Base-by-base conservation (phyloP, 495 filamentous ascomycete genomes). In the Penicillium lividum region DNA sequence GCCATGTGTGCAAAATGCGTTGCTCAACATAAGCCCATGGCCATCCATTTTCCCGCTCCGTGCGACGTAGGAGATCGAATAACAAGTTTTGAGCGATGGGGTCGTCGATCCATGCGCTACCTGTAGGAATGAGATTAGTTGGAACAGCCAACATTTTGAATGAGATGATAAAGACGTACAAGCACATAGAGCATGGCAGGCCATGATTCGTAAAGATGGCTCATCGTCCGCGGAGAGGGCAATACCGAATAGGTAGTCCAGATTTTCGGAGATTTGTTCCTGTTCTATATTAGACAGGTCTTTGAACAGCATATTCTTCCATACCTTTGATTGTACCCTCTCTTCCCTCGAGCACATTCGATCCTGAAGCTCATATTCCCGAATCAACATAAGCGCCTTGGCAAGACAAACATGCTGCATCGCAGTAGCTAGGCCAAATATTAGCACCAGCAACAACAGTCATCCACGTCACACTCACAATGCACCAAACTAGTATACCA, bases 341-440 rank as follows among this genome's bases (percentile, higher is more conserved):
- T 63, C 59, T 13, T 63, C 65, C 10, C 51, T 42, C 8, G 59
- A 40, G 18, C 15, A 52, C 34, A 44, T 28, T 0, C 28, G 28
- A 34, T 65, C 56, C 40, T 66, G 62, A 25, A 54, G 43, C 34
- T 70, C 65, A 0, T 46, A 30, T 47, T 68, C 62, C 7, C 67
- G 67, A 40, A 70, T 68, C 7, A 68, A 56, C 31, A 77, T 63
- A 44, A 77, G 31, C 5, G 63, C 71, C 44, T 77, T 77, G 5
- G 74, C 68, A 58, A 77, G 68, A 49, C 68, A 77, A 4, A 77
- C 60, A 54, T 77, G 70, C 54, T 77, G 74, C 18, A 71, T 63
- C 4, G 74, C 73, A 30, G 64, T 73, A n/a, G 74, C 74, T 77
- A 47, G 15, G 54, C 11, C 57, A 51, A 36, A 59, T 43, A 40